Evolutionary conservation across 1,284 basidiomycete species (phyloP).

Genomic region (Ceratobasidium sp.): DNA sequence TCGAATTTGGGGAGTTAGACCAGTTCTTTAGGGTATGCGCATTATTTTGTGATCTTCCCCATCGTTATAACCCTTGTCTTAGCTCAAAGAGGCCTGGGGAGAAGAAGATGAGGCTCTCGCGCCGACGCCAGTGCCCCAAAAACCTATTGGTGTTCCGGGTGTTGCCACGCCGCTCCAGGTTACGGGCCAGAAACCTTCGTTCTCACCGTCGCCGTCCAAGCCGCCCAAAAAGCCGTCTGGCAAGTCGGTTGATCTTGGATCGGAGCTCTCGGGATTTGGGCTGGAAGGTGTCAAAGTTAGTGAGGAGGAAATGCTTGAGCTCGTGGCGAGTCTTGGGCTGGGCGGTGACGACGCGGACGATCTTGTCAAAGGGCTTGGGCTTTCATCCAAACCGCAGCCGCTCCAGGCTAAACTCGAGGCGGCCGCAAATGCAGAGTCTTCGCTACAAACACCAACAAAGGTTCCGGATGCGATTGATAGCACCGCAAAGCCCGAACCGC

Average conservation of each 20-base stretch:
- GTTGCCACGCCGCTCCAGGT: conserved; percentile 76
- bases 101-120: conserved; percentile 62
- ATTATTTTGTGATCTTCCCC: background rate
- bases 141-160: conserved; percentile 80
- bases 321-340: conserved; percentile 77
- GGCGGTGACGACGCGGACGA: conserved; percentile 76
- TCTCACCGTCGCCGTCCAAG: conserved; percentile 57
- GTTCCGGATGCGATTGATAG: background rate
- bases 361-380: conserved; percentile 67
- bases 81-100: conserved; percentile 68
- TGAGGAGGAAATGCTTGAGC: conserved; percentile 71
- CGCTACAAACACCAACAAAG: conserved; percentile 17
- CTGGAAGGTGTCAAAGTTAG: conserved; percentile 77
- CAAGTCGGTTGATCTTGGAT: conserved; percentile 69
- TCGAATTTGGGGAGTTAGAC: conserved; percentile 76
- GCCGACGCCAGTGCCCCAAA: conserved; percentile 59
- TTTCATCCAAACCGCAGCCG: conserved; percentile 13
- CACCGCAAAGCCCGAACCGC: conserved; percentile 10
- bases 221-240: conserved; percentile 59
- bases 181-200: conserved; percentile 69
- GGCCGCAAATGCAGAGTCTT: background rate
- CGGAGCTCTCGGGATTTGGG: conserved; percentile 72
- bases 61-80: conserved; percentile 44
- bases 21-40: conserved; percentile 65
- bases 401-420: conserved; percentile 22